Base-by-base conservation (phyloP, 495 filamentous ascomycete genomes). In the Chlorociboria aeruginascens region DNA sequence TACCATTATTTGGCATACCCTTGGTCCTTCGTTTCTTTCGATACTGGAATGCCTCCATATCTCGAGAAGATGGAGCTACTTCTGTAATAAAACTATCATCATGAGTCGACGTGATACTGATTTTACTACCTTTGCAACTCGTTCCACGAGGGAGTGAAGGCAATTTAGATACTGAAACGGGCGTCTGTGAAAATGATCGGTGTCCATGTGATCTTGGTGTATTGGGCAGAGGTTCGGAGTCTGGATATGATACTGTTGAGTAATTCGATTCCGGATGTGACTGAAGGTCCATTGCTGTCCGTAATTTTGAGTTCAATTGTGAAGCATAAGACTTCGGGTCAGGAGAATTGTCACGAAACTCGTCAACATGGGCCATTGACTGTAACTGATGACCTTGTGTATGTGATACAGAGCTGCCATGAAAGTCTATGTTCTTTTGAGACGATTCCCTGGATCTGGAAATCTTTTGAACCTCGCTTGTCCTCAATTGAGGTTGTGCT, bases 61-160 rank as follows among this genome's bases (percentile, higher is more conserved):
- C 33, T 40, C 46, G 36, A n/a, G 48, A 58, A 32, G 55, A 58
- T 10, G 51, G 55, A 11, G 49, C 55, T 10, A 58, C 49, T 32
- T 54, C 51, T 35, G 55, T 58, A 17, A 58, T 33, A 36, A 58
- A 58, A 30, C 48, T 54, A 10, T 47, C n/a, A 20, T 42, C 49
- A 17, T 46, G 43, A 30, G 7, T 9, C 6, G n/a, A 3, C 17
- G 32, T n/a, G 6, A 32, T 20, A 31, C 13, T 31, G 4, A 1
- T 25, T n/a, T 13, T 30, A 31, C 7, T 29, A 43, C 10, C 38
- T 17, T 41, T 13, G 16, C n/a, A 33, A 16, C 30, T 10, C 8
- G 12, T 3, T 7, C 17, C 16, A 8, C 2, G 42, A 40, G 48
- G 43, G 46, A 33, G 43, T 16, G 16, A 20, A 20, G 49, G 43